Evolutionary conservation across 1,284 basidiomycete genomes (phyloP), one percentile per base, ranked within the genome.

Genomic region (Leucoagaricus sp.): DNA sequence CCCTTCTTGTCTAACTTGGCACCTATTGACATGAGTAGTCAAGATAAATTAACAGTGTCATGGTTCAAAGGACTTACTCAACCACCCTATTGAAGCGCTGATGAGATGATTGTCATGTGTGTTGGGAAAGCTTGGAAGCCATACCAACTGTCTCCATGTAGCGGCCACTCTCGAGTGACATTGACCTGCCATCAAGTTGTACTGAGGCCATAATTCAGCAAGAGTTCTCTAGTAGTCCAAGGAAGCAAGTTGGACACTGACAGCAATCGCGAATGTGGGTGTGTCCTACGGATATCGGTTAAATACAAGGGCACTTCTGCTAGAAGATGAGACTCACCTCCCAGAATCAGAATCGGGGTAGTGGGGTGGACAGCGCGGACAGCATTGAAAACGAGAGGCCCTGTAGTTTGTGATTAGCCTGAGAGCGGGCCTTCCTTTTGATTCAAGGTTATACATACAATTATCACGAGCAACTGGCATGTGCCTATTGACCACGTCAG

Each of bases 91-190:
- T n/a, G 13, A 45, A 26, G 40, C 12, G 19, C 12, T 21, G 21
- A 51, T 60, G 12, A 53, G 44, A 13, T 47, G 31, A 46, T 9
- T 25, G 9, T 17, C 28, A 41, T 25, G 15, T 1, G 29, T 28
- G n/a, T 59, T 55, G 5, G 34, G 31, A n/a, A 12, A 12, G 2
- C 42, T 31, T 23, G 19, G 3, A 13, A 64, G 23, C 57, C 72
- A 29, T 54, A 76, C 90, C 91, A 56, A 94, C 77, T 5, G 93
- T 94, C 72, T 95, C 93, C 85, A 94, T 89, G 69, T 93, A 95
- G 23, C 90, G 78, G 45, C 93, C 93, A 53, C 89, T 91, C 63
- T 92, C 89, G 34, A 94, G 72, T 1, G 84, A 78, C 78, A 91
- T 87, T 0, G 84, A 82, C 17, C 85, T 80, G 5, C 80, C 79